These are phyloP conservation scores for Saccharum officinarum DNA, from an alignment of 176 grass and related monocot genomes.

Conservation along the genomic window DNA sequence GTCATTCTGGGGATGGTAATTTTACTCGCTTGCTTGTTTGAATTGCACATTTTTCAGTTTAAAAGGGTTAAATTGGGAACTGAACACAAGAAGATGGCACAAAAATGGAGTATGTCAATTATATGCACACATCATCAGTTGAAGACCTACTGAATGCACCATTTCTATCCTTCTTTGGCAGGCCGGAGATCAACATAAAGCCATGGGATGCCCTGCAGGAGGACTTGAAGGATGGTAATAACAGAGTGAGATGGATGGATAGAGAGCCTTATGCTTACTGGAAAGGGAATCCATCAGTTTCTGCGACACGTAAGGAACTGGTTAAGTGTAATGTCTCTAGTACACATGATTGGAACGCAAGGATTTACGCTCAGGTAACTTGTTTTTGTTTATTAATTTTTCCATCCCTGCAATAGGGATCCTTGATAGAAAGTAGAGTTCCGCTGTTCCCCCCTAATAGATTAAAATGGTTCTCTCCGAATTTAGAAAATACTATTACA, in stretches of 20 bases:
- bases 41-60: neutral
- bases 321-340: slow-evolving; percentile 74
- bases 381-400: neutral
- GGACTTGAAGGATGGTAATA: slow-evolving; percentile 60
- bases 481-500: neutral
- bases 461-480: neutral
- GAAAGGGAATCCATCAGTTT: slow-evolving; percentile 90
- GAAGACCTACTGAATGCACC: neutral
- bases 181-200: slow-evolving; percentile 95
- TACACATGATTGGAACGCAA: slow-evolving; percentile 71
- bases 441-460: neutral
- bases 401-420: neutral
- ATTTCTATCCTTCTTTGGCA: slow-evolving; percentile 24
- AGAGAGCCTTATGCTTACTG: slow-evolving; percentile 89
- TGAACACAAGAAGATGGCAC: neutral
- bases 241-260: slow-evolving; percentile 49
- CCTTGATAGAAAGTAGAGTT: slow-evolving; percentile 13
- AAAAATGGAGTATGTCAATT: neutral
- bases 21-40: neutral
- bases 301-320: slow-evolving; percentile 53
- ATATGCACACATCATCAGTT: neutral
- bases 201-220: slow-evolving; percentile 62
- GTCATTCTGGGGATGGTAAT: slow-evolving; percentile 99
- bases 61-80: neutral
- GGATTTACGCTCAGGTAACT: slow-evolving; percentile 75